A percentile compares a stretch with the other conserved stretches of the same genome.
These are phyloP conservation scores for Hypoxylon rubiginosum DNA, from an alignment of 2,329 filamentous ascomycete species.

Conservation along the genomic window DNA sequence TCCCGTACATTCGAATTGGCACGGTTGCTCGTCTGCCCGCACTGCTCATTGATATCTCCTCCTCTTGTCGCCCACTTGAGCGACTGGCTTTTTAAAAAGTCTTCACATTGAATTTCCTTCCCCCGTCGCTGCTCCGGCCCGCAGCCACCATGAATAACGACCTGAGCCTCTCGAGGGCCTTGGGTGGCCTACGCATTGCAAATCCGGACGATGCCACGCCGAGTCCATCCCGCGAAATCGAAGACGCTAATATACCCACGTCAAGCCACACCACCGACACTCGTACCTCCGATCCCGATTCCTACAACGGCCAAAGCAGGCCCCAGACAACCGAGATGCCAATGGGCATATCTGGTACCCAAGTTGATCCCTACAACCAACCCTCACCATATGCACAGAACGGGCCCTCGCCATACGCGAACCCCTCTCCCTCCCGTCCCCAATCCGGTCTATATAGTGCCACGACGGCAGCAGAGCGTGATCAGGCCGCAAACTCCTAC, in stretches of 20 bases:
- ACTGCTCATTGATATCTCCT: constrained; percentile 22
- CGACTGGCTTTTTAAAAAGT: constrained; percentile 8
- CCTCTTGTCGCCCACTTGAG: constrained; percentile 21
- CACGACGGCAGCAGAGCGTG: constrained; percentile 48
- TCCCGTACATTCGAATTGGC: constrained; percentile 23
- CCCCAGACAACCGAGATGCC: constrained; percentile 41
- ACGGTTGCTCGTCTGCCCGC: constrained; percentile 15
- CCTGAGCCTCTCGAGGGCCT: constrained; percentile 89
- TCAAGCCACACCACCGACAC: constrained; percentile 43
- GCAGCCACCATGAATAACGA: constrained; percentile 82
- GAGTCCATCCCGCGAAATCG: constrained; percentile 50
- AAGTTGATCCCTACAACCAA: constrained; percentile 46
- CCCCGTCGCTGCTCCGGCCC: constrained; percentile 1
- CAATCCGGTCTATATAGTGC: constrained; percentile 51
- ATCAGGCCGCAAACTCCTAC: constrained; percentile 54
- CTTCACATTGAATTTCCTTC: constrained; percentile 24
- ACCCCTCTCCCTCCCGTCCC: constrained; percentile 49
- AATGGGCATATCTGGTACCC: constrained; percentile 42
- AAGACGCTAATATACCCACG: constrained; percentile 50
- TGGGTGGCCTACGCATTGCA: constrained; percentile 95
- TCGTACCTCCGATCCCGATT: constrained; percentile 43
- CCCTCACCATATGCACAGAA: constrained; percentile 43
- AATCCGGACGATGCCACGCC: constrained; percentile 84
- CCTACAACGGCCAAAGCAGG: constrained; percentile 41
- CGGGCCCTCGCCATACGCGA: constrained; percentile 46